Evolutionary conservation across 768 basidiomycete species (phyloP).

Genomic region (Suillus bovinus): DNA sequence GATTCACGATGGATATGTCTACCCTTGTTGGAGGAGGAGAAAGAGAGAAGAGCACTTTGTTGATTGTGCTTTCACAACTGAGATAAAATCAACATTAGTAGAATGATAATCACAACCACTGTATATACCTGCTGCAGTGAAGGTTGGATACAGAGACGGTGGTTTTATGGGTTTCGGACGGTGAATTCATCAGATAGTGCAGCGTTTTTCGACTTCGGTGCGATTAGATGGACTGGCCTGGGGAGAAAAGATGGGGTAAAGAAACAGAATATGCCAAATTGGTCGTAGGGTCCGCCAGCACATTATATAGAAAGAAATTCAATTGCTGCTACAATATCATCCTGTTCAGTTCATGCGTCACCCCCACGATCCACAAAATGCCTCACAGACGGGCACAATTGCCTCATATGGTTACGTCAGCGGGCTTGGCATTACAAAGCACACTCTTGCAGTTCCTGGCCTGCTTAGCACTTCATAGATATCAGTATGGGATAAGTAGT

Average conservation of each 20-base stretch:
- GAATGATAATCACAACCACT: neutral
- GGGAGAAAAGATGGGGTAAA: neutral
- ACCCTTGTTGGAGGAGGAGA: slow-evolving; percentile 40
- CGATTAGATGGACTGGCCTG: neutral
- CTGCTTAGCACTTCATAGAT: no score
- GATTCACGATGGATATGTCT: slow-evolving; percentile 46
- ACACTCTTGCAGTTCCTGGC: no score
- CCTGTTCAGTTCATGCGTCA: slow-evolving; percentile 15
- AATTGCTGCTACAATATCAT: neutral
- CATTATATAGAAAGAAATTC: slow-evolving; percentile 7
- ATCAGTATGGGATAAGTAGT: no score
- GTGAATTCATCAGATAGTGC: neutral
- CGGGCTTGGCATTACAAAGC: no score
- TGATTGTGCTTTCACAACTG: slow-evolving; percentile 51
- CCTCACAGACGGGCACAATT: slow-evolving; percentile 22
- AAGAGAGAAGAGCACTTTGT: slow-evolving; percentile 39
- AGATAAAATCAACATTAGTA: neutral
- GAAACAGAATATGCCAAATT: neutral
- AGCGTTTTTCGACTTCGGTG: neutral
- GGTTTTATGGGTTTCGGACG: slow-evolving; percentile 24
- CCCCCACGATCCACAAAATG: slow-evolving; percentile 25
- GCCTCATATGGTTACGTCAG: slow-evolving; percentile 12
- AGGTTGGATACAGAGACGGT: slow-evolving; percentile 45
- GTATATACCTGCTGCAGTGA: slow-evolving; percentile 48
- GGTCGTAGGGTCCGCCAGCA: neutral